These are phyloP conservation scores for Phylloporus sp. DNA, from an alignment of 768 basidiomycete genomes.

Conservation along the genomic window DNA sequence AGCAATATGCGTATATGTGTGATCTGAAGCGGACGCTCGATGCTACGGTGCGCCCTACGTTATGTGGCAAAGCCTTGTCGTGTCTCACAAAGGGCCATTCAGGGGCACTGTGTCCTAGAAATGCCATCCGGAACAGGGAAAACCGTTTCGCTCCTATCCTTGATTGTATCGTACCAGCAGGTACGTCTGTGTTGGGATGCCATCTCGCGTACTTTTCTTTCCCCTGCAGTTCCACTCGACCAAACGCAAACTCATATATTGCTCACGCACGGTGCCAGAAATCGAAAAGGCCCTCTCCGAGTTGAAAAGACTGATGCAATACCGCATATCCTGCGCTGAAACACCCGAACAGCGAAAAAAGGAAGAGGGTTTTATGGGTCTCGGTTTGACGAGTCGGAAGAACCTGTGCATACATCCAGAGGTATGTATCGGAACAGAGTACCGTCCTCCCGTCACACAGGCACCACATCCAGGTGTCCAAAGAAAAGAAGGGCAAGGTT, in stretches of 20 bases:
- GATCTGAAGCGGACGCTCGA: slow-evolving; percentile 96
- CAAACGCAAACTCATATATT: slow-evolving; percentile 93
- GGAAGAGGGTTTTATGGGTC: slow-evolving; percentile 78
- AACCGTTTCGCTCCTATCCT: slow-evolving; percentile 90
- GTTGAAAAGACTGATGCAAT: slow-evolving; percentile 88
- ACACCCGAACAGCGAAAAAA: slow-evolving; percentile 71
- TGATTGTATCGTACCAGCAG: slow-evolving; percentile 98
- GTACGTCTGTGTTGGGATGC: slow-evolving; percentile 35
- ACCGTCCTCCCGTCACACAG: not conserved
- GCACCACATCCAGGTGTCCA: slow-evolving; percentile 62
- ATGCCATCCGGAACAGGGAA: slow-evolving; percentile 99
- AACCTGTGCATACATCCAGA: slow-evolving; percentile 96
- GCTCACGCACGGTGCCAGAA: slow-evolving; percentile 98
- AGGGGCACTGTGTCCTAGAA: slow-evolving; percentile 99
- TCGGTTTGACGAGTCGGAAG: slow-evolving; percentile 93
- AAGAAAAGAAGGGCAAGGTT: slow-evolving; percentile 97
- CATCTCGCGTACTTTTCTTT: not conserved
- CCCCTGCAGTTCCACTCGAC: slow-evolving; percentile 78
- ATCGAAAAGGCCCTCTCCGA: slow-evolving; percentile 98
- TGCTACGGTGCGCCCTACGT: slow-evolving; percentile 61
- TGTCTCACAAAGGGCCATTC: slow-evolving; percentile 7
- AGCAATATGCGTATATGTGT: slow-evolving; percentile 99
- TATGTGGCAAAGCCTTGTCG: not conserved
- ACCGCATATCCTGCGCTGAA: slow-evolving; percentile 71
- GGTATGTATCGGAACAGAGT: slow-evolving; percentile 40